A percentile compares a stretch with the other conserved stretches of the same genome.
These are phyloP conservation scores for Knoxdaviesia proteae DNA, from an alignment of 2,329 filamentous ascomycete genomes.

Conservation along the genomic window DNA sequence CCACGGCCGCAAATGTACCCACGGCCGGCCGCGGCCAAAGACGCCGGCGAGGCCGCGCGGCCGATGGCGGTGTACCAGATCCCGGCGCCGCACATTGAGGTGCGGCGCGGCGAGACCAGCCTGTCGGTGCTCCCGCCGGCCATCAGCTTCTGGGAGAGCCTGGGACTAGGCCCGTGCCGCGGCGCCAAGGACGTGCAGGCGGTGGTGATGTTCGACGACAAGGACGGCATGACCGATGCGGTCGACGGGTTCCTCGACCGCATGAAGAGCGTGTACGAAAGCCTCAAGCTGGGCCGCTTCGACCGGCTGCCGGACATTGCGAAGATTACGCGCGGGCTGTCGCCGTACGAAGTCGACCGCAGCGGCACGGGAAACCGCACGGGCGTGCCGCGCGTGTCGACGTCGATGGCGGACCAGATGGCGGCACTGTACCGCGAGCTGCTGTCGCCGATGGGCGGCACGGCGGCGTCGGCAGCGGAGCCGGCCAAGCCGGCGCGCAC, in stretches of 20 bases:
- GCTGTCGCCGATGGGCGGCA: slow-evolving; percentile 10
- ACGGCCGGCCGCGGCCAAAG: slow-evolving; percentile 21
- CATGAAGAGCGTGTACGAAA: slow-evolving; percentile 52
- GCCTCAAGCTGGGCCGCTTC: slow-evolving; percentile 50
- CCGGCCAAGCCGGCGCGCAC: slow-evolving; percentile 19
- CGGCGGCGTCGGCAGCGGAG: slow-evolving; percentile 11
- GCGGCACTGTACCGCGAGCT: slow-evolving; percentile 11
- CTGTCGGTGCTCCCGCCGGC: slow-evolving; percentile 58
- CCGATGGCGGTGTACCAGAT: slow-evolving; percentile 39
- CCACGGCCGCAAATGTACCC: slow-evolving; percentile 21
- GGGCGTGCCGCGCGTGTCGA: slow-evolving; percentile 2
- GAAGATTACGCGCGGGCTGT: slow-evolving; percentile 24
- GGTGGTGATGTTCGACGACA: slow-evolving; percentile 49
- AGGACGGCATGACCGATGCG: slow-evolving; percentile 38
- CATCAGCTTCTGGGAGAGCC: slow-evolving; percentile 60
- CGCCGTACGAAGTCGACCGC: slow-evolving; percentile 27
- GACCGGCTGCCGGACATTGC: slow-evolving; percentile 22
- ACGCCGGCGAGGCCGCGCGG: slow-evolving; percentile 23
- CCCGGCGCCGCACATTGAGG: slow-evolving; percentile 46
- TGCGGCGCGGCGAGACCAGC: slow-evolving; percentile 46
- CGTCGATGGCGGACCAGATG: slow-evolving; percentile 25
- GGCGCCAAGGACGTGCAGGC: slow-evolving; percentile 51
- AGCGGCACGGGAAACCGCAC: slow-evolving; percentile 6
- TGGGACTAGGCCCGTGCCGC: slow-evolving; percentile 52
- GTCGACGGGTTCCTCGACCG: slow-evolving; percentile 44